These are phyloP conservation scores for Puccinia novopanici DNA, from an alignment of 1,284 basidiomycete genomes.

Conservation along the genomic window DNA sequence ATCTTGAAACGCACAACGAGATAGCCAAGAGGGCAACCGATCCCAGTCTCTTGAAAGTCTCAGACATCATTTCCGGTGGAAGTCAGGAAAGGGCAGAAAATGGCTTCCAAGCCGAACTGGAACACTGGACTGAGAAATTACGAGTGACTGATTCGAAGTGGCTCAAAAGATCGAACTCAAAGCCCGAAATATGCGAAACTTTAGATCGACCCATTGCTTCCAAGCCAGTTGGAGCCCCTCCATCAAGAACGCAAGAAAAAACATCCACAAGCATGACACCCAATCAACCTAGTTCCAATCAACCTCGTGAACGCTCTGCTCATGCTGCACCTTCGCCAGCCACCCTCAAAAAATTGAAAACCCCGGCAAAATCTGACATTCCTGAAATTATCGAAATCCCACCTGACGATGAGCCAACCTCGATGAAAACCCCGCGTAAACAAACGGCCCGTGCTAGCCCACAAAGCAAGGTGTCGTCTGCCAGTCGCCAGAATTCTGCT, in stretches of 20 bases:
- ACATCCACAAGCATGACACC: not conserved
- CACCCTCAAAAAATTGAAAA: not conserved
- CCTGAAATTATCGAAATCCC: not conserved
- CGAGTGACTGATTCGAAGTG: not conserved
- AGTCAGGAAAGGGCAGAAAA: not conserved
- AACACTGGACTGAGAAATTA: constrained; percentile 23
- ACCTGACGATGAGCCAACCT: not conserved
- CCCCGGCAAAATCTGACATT: not conserved
- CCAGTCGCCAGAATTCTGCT: not conserved
- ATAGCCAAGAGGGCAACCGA: constrained; percentile 37
- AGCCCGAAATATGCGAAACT: not conserved
- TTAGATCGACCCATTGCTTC: not conserved
- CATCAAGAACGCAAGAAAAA: not conserved
- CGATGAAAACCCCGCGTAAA: not conserved
- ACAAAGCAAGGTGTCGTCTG: not conserved
- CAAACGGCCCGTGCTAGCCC: not conserved
- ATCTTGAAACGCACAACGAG: constrained; percentile 29
- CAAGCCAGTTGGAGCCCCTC: not conserved
- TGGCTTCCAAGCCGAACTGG: constrained; percentile 31
- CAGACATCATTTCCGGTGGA: not conserved
- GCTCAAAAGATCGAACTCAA: not conserved
- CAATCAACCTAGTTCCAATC: not conserved
- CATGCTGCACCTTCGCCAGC: not conserved
- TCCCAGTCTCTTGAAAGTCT: not conserved
- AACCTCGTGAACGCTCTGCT: not conserved